Conservation (phyloP, 345 rosid species). For the Nephelium lappaceum region DNA sequence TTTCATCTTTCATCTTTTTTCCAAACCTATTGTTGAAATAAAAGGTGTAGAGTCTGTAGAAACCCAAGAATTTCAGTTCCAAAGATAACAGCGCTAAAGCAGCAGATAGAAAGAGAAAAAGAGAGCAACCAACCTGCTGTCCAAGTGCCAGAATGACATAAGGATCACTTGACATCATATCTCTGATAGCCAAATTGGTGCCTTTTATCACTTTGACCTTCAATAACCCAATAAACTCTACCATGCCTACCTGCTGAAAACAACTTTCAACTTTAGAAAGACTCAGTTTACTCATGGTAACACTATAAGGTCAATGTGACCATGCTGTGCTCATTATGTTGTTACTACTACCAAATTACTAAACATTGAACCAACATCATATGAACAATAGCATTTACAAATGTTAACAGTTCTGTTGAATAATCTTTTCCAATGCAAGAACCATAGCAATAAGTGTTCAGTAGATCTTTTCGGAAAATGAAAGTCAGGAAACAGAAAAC, state of each 20-base stretch:
- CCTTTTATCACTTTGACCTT: constrained; percentile 78
- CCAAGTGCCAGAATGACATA: constrained; percentile 83
- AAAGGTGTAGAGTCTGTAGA: background rate
- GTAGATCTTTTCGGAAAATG: background rate
- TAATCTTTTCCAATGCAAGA: background rate
- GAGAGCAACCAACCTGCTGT: constrained; percentile 61
- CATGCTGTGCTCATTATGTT: background rate
- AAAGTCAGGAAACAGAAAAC: background rate
- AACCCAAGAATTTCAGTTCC: background rate
- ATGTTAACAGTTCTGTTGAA: background rate
- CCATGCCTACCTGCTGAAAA: constrained; percentile 74
- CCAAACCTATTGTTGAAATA: background rate
- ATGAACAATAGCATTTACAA: background rate
- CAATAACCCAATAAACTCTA: constrained; percentile 85
- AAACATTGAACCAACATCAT: background rate
- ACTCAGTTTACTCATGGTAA: no score
- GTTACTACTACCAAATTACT: background rate
- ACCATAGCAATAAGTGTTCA: background rate
- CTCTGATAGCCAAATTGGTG: constrained; percentile 78
- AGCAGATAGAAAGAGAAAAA: background rate
- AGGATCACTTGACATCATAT: constrained; percentile 96
- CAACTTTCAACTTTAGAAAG: constrained; percentile 19
- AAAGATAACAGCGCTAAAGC: background rate
- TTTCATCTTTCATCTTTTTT: background rate
- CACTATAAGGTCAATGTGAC: no score